Percentiles rank a stretch among this genome's conserved stretches.
These are phyloP conservation scores for Fusarium guadeloupense DNA, from an alignment of 2,329 filamentous ascomycete species.

Conservation along the genomic window DNA sequence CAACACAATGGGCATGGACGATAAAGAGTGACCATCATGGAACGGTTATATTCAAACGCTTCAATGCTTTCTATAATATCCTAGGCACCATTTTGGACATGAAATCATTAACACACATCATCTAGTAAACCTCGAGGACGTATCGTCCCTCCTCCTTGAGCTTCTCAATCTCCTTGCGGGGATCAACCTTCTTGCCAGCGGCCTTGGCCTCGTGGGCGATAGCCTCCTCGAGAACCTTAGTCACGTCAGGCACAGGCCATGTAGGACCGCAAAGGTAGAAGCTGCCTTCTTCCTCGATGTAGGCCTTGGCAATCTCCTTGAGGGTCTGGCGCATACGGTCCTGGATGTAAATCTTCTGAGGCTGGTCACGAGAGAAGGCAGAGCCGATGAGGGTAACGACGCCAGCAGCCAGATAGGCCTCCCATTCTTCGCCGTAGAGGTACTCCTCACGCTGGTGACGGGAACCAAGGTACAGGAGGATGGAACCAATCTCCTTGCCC, in stretches of 20 bases:
- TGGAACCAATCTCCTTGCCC: constrained; percentile 91
- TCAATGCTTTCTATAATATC: constrained; percentile 39
- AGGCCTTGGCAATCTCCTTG: constrained; percentile 82
- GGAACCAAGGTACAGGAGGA: constrained; percentile 95
- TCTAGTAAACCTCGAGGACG: constrained; percentile 94
- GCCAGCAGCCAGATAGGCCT: constrained; percentile 94
- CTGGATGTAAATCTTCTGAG: constrained; percentile 99
- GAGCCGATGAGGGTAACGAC: constrained; percentile 93
- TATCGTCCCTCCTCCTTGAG: constrained; percentile 95
- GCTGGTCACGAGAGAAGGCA: constrained; percentile 96
- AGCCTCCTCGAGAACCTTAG: constrained; percentile 91
- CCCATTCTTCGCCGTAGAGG: constrained; percentile 98
- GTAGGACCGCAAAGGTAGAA: constrained; percentile 99
- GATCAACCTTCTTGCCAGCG: constrained; percentile 81
- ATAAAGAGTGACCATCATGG: neutral
- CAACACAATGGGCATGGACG: neutral
- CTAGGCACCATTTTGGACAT: constrained; percentile 33
- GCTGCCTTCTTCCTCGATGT: constrained; percentile 85
- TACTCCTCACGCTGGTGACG: constrained; percentile 99
- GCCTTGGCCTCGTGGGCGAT: constrained; percentile 78
- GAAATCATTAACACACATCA: constrained; percentile 8
- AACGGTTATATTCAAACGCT: constrained; percentile 37
- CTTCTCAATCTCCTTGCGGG: constrained; percentile 91
- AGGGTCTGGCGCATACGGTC: constrained; percentile 94
- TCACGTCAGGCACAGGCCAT: constrained; percentile 98